Conservation (phyloP, 305 asterid genomes). For the Fraxinus baroniana region DNA sequence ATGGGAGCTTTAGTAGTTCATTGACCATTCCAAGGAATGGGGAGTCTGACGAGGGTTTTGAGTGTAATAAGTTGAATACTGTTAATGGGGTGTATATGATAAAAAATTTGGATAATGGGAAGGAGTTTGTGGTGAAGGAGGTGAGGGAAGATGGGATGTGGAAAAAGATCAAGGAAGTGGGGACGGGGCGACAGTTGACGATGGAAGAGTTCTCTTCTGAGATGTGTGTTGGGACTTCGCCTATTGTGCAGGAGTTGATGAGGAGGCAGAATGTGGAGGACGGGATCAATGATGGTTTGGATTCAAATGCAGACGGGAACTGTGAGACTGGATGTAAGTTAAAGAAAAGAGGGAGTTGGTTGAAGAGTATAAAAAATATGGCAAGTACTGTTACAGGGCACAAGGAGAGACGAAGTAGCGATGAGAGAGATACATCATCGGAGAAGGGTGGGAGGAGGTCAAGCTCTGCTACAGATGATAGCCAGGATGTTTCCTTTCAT, state of each 20-base stretch:
- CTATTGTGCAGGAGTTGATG: slow-evolving; percentile 95
- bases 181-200: slow-evolving; percentile 92
- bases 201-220: slow-evolving; percentile 94
- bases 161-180: slow-evolving; percentile 88
- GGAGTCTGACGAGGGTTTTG: slow-evolving; percentile 39
- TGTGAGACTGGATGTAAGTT: slow-evolving; percentile 55
- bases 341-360: slow-evolving; percentile 76
- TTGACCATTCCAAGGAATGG: slow-evolving; percentile 28
- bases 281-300: slow-evolving; percentile 53
- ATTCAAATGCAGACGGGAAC: slow-evolving; percentile 49
- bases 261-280: slow-evolving; percentile 90
- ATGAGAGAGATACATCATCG: slow-evolving; percentile 93
- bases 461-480: slow-evolving; percentile 98
- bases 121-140: slow-evolving; percentile 95
- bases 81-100: slow-evolving; percentile 60
- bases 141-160: slow-evolving; percentile 90
- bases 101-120: slow-evolving; percentile 90
- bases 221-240: slow-evolving; percentile 93
- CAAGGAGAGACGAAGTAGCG: slow-evolving; percentile 86
- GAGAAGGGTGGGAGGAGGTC: slow-evolving; percentile 98
- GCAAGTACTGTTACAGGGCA: slow-evolving; percentile 74
- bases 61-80: slow-evolving; percentile 30
- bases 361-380: slow-evolving; percentile 72
- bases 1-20: slow-evolving; percentile 35
- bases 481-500: slow-evolving; percentile 83